These are phyloP conservation scores for Parascedosporium putredinis DNA, from an alignment of 2,329 filamentous ascomycete genomes.

Conservation along the genomic window DNA sequence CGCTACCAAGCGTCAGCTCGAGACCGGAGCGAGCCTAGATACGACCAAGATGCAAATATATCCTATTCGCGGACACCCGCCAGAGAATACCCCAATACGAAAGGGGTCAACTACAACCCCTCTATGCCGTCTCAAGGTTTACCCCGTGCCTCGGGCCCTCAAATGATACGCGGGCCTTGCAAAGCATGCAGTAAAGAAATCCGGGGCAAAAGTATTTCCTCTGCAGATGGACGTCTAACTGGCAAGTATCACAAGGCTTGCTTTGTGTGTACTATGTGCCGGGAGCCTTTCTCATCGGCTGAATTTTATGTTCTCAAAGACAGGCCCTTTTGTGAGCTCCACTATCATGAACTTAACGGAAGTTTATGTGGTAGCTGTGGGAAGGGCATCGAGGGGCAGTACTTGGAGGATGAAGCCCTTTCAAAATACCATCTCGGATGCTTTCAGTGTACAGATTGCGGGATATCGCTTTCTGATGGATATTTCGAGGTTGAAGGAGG, in stretches of 20 bases:
- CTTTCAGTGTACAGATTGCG: conserved; percentile 75
- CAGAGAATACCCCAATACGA: background rate
- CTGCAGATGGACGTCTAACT: conserved; percentile 81
- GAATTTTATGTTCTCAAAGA: conserved; percentile 90
- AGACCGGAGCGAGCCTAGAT: background rate
- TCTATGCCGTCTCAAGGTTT: conserved; percentile 28
- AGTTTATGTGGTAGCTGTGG: conserved; percentile 75
- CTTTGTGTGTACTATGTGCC: conserved; percentile 83
- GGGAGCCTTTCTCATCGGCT: conserved; percentile 68
- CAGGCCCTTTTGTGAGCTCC: conserved; percentile 77
- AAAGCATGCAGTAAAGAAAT: conserved; percentile 73
- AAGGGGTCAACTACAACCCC: conserved; percentile 8
- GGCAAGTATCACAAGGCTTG: conserved; percentile 93
- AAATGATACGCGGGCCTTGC: conserved; percentile 59
- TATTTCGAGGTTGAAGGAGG: conserved; percentile 82
- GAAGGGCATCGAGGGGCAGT: conserved; percentile 84
- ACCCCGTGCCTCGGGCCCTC: background rate
- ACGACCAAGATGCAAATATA: background rate
- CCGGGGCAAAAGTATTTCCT: conserved; percentile 84
- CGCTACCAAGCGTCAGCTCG: background rate
- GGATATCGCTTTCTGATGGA: conserved; percentile 62
- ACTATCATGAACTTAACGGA: conserved; percentile 87
- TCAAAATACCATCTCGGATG: conserved; percentile 82
- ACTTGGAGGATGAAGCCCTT: conserved; percentile 68
- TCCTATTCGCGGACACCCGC: background rate